A percentile compares a stretch with the other conserved stretches of the same genome.
Conservation (phyloP, 2,329 filamentous ascomycete species). For the Fusarium sambucinum region DNA sequence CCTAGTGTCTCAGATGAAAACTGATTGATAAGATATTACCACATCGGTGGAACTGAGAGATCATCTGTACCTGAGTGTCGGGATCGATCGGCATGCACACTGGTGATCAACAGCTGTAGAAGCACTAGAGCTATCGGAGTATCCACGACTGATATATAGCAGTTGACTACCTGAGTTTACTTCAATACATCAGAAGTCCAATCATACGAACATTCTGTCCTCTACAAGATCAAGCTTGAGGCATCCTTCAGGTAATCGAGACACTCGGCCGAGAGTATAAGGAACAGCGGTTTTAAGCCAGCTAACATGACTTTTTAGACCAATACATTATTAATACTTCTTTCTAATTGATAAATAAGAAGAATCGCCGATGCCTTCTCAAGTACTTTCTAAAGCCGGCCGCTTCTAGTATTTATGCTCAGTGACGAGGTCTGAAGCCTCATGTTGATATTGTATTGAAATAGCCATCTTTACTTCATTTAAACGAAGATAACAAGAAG, state of each 20-base stretch:
- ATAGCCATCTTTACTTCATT: too few species aligned
- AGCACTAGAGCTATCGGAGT: not conserved
- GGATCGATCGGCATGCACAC: not conserved
- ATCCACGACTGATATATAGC: not conserved
- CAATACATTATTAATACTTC: too few species aligned
- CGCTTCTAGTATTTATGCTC: not conserved
- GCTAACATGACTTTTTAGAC: not conserved
- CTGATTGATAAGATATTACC: conserved; percentile 1
- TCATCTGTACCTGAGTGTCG: not conserved
- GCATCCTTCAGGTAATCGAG: not conserved
- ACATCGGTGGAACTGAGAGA: not conserved
- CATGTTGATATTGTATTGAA: not conserved
- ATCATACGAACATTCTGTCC: not conserved
- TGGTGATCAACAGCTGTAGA: not conserved
- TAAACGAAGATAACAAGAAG: too few species aligned
- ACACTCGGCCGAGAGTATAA: not conserved
- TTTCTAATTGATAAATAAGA: not conserved
- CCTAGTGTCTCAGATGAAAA: not conserved
- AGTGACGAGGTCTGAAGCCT: not conserved
- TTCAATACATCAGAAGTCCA: not conserved
- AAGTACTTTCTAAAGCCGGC: too few species aligned
- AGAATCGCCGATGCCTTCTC: not conserved
- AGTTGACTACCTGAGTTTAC: too few species aligned
- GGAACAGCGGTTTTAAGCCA: not conserved
- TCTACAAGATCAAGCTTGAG: not conserved